These are phyloP conservation scores for Cryoendolithus antarcticus DNA, from an alignment of 2,329 filamentous ascomycete genomes.

Conservation along the genomic window DNA sequence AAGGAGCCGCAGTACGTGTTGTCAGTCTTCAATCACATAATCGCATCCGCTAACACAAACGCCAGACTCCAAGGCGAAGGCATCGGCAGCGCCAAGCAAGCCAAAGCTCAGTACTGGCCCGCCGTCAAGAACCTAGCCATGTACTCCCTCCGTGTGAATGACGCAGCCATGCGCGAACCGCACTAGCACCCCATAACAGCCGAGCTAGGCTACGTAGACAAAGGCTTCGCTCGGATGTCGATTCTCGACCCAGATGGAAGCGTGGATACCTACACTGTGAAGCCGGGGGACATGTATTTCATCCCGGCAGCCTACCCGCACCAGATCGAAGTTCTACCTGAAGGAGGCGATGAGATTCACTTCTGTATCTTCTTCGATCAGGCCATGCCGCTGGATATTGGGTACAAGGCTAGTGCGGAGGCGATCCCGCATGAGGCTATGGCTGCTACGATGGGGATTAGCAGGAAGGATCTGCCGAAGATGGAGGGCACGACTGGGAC, in stretches of 20 bases:
- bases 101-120: conserved; percentile 1
- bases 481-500: no score
- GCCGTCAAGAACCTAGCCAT: conserved; percentile 2
- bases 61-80: no score
- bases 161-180: conserved; percentile 3
- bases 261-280: conserved; percentile 3
- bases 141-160: conserved; percentile 2
- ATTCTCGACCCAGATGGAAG: conserved; percentile 3
- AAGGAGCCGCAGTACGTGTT: no score
- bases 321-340: conserved; percentile 5
- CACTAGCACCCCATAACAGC: conserved; percentile 6
- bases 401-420: conserved; percentile 1
- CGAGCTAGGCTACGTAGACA: conserved; percentile 4
- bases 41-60: no score
- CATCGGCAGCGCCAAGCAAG: background rate
- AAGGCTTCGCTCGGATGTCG: conserved; percentile 4
- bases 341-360: conserved; percentile 4
- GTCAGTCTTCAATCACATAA: no score
- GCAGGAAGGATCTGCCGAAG: conserved; percentile 2
- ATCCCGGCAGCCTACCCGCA: conserved; percentile 4
- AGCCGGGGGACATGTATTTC: conserved; percentile 5
- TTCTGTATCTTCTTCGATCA: conserved; percentile 8
- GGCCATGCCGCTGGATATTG: conserved; percentile 1
- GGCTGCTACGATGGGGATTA: conserved; percentile 2
- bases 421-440: conserved; percentile 3